These are phyloP conservation scores for Dunaliella primolecta DNA, from an alignment of 139 green algal genomes.

Conservation along the genomic window DNA sequence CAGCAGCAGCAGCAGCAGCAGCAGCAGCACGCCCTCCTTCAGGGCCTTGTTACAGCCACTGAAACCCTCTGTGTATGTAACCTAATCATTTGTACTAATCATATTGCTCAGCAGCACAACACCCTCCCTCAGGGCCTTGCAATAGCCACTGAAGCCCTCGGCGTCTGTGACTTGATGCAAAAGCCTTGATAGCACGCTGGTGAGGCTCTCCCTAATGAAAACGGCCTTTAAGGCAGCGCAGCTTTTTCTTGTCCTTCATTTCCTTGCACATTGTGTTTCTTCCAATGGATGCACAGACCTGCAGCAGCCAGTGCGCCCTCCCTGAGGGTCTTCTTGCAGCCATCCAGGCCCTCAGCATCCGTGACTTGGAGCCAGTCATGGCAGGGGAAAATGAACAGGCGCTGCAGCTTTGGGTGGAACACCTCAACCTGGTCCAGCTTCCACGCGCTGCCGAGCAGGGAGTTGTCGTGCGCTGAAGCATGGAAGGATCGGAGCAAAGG, in stretches of 20 bases:
- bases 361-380: slow-evolving; percentile 45
- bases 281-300: no score
- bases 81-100: no score
- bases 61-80: not conserved
- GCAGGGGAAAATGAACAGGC: slow-evolving; percentile 44
- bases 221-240: no score
- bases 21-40: not conserved
- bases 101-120: no score
- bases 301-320: slow-evolving; percentile 23
- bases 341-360: slow-evolving; percentile 32
- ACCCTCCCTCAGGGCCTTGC: slow-evolving; percentile 27
- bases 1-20: no score
- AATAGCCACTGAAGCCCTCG: slow-evolving; percentile 33
- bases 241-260: no score
- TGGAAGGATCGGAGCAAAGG: not conserved
- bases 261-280: no score
- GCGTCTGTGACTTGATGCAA: slow-evolving; percentile 35
- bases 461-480: slow-evolving; percentile 13
- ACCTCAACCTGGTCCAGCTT: slow-evolving; percentile 58
- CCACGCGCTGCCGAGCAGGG: slow-evolving; percentile 45
- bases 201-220: no score
- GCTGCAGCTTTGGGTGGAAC: slow-evolving; percentile 27
- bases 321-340: slow-evolving; percentile 35
- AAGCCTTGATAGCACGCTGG: no score
- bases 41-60: slow-evolving; percentile 4